phyloP scores from a whole-genome alignment of 2,329 filamentous ascomycete genomes.

The Paradendryphiella salina region DNA sequence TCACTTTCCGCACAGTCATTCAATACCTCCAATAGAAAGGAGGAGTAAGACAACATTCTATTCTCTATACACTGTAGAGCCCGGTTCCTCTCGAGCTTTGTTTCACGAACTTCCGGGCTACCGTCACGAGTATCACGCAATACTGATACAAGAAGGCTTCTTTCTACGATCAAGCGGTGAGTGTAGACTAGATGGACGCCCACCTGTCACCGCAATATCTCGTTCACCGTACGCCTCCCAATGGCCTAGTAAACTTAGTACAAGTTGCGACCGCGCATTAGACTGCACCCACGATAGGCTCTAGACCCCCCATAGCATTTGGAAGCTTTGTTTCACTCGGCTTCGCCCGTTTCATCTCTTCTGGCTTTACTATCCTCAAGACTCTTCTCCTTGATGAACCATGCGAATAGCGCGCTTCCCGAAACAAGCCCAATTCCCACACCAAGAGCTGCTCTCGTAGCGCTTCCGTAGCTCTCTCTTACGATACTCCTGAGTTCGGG shows the following conservation, averaged over 20 bases:
- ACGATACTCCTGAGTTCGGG: conserved; percentile 64
- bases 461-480: conserved; percentile 65
- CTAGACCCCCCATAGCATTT: neutral
- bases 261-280: neutral
- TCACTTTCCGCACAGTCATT: too few relatives aligned
- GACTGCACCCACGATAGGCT: neutral
- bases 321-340: neutral
- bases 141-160: neutral
- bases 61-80: neutral
- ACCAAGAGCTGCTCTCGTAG: conserved; percentile 56
- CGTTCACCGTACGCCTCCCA: neutral
- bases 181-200: neutral
- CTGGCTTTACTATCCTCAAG: conserved; percentile 21
- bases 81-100: neutral
- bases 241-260: neutral
- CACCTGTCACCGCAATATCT: neutral
- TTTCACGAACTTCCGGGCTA: neutral
- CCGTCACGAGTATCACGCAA: neutral
- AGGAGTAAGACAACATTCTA: neutral
- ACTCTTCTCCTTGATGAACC: conserved; percentile 52
- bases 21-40: neutral
- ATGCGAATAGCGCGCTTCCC: conserved; percentile 53
- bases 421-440: conserved; percentile 56
- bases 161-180: too few relatives aligned
- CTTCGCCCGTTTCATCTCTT: neutral